Evolutionary conservation across 1,284 basidiomycete genomes (phyloP).

Genomic region (Gomphus bonarii): DNA sequence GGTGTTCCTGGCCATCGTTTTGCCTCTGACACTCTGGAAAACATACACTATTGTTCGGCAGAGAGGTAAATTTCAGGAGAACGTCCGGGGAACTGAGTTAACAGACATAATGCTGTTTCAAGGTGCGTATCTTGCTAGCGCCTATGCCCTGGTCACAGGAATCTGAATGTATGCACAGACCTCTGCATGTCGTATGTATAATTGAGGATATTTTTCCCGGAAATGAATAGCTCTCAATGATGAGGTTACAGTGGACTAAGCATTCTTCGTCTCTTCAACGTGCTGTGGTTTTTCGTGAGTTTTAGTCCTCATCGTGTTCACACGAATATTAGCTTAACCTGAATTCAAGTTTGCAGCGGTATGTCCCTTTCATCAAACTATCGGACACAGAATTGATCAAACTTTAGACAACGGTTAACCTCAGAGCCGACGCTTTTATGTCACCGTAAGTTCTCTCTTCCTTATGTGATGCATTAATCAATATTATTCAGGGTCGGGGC

Average conservation of each 20-base stretch:
- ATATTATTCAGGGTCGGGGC: neutral
- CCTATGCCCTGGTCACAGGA: too few relatives aligned
- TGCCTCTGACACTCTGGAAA: neutral
- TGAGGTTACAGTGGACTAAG: conserved; percentile 1
- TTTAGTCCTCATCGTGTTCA: neutral
- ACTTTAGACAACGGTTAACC: neutral
- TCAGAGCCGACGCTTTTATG: neutral
- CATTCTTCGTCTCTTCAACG: neutral
- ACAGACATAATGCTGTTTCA: conserved; percentile 5
- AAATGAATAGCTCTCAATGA: neutral
- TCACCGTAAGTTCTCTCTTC: neutral
- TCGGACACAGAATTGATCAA: neutral
- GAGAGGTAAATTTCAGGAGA: neutral
- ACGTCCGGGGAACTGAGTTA: neutral
- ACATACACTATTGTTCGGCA: neutral
- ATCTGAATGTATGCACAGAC: neutral
- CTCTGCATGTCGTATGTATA: conserved; percentile 6
- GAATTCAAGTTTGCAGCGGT: conserved; percentile 5
- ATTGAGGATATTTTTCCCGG: neutral
- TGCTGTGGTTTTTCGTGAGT: conserved; percentile 7
- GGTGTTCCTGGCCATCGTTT: neutral
- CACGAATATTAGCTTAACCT: neutral
- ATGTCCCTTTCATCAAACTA: neutral
- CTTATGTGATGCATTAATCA: neutral
- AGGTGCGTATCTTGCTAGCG: neutral